Percentiles rank a stretch among this genome's conserved stretches.
Evolutionary conservation across 108 stramenopile genomes (phyloP).

Genomic region (Stephanodiscus triporus): DNA sequence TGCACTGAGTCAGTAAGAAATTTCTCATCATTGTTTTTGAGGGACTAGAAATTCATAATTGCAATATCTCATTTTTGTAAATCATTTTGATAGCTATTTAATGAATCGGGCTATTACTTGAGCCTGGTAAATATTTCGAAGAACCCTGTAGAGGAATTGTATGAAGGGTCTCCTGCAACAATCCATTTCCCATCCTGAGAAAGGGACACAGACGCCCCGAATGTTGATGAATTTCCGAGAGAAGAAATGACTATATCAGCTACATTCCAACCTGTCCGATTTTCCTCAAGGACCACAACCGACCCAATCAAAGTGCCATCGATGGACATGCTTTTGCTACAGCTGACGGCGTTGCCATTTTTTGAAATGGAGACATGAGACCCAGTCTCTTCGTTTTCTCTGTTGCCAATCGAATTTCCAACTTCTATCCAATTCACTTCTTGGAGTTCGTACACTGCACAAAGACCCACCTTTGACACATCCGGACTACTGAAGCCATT

Average conservation of each 20-base stretch:
- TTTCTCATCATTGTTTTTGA: too few relatives aligned
- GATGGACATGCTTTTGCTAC: constrained; percentile 25
- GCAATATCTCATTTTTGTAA: too few relatives aligned
- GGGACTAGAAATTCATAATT: too few relatives aligned
- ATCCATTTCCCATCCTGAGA: constrained; percentile 10
- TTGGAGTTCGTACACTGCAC: constrained; percentile 30
- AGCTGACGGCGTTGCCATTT: constrained; percentile 22
- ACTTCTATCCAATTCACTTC: constrained; percentile 19
- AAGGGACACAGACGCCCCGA: constrained; percentile 13
- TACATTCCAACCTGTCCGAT: constrained; percentile 5
- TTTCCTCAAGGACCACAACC: constrained; percentile 3
- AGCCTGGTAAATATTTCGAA: constrained; percentile 6
- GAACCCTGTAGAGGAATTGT: constrained; percentile 7
- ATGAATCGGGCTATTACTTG: neutral
- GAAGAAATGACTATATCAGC: constrained; percentile 4
- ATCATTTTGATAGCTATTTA: too few relatives aligned
- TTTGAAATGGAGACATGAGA: constrained; percentile 27
- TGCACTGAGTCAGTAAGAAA: too few relatives aligned
- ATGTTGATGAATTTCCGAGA: constrained; percentile 6
- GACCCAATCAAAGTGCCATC: neutral
- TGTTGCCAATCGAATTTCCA: constrained; percentile 2
- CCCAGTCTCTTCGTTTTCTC: constrained; percentile 29
- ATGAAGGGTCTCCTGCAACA: constrained; percentile 12
- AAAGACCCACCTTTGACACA: constrained; percentile 14
- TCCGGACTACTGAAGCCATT: constrained; percentile 20